Conservation (phyloP, 75 land plant genomes). For the Cryptomeria japonica region DNA sequence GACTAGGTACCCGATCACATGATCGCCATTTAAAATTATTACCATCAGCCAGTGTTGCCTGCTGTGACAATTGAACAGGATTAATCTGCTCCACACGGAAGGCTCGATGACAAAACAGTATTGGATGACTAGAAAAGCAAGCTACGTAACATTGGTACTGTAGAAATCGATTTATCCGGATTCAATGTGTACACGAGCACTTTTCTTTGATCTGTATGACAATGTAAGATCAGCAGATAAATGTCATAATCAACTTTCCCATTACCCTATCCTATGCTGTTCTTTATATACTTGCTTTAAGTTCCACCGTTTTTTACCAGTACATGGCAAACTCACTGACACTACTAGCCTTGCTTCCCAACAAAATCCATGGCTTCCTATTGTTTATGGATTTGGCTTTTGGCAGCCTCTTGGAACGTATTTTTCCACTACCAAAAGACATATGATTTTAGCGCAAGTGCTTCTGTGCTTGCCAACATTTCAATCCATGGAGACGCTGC, state of each 20-base stretch:
- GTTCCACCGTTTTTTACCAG: not conserved
- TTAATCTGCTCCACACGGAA: no score
- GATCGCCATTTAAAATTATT: no score
- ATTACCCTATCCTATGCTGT: not conserved
- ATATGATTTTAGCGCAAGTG: not conserved
- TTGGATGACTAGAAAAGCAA: no score
- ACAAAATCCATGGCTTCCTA: not conserved
- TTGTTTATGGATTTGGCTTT: not conserved
- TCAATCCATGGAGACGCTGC: slow-evolving; percentile 23
- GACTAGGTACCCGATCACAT: no score
- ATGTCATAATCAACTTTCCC: not conserved
- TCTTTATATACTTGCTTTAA: not conserved
- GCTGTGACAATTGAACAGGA: no score
- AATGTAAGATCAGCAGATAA: no score
- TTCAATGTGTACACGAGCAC: no score
- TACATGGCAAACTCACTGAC: not conserved
- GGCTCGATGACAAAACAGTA: no score
- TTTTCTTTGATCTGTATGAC: no score
- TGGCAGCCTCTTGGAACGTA: not conserved
- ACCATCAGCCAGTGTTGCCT: no score
- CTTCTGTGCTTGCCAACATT: slow-evolving; percentile 7
- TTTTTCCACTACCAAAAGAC: not conserved
- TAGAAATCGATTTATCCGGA: no score
- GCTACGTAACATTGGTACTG: no score
- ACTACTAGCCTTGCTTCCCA: not conserved